Conservation (phyloP, 768 basidiomycete species). For the Suillus ampliporus region DNA sequence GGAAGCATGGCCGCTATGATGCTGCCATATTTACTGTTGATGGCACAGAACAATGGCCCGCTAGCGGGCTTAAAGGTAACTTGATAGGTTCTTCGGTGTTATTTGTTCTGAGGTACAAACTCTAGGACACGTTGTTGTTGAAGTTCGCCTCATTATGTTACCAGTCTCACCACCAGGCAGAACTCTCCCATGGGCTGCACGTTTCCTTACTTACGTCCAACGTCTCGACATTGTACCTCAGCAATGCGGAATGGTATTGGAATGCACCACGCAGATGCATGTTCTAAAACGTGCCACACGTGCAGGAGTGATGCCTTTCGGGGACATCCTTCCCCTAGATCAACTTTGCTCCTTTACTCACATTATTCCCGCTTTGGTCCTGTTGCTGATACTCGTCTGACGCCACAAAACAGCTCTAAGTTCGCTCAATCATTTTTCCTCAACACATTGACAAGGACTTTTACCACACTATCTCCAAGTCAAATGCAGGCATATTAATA, state of each 20-base stretch:
- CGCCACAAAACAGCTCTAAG: constrained; percentile 23
- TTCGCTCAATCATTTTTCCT: constrained; percentile 30
- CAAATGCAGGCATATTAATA: no score
- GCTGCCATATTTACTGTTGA: constrained; percentile 26
- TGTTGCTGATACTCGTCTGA: constrained; percentile 28
- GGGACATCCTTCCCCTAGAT: constrained; percentile 32
- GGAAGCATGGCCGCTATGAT: constrained; percentile 28
- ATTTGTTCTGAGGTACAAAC: not conserved
- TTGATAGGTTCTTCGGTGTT: not conserved
- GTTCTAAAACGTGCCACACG: constrained; percentile 23
- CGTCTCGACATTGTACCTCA: constrained; percentile 31
- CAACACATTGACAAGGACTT: constrained; percentile 39
- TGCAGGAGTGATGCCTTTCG: constrained; percentile 18
- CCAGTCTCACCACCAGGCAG: constrained; percentile 9
- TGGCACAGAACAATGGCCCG: constrained; percentile 22
- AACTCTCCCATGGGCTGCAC: not conserved
- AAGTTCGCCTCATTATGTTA: constrained; percentile 24
- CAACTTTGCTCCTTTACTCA: constrained; percentile 29
- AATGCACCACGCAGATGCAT: constrained; percentile 26
- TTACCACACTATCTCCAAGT: not conserved
- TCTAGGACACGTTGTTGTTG: constrained; percentile 20
- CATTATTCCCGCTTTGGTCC: constrained; percentile 31
- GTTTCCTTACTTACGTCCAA: constrained; percentile 31
- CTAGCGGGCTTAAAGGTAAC: constrained; percentile 17
- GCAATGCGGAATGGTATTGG: constrained; percentile 1